These are phyloP conservation scores for Flaveria trinervia DNA, from an alignment of 129 eudicot species.

Conservation along the genomic window DNA sequence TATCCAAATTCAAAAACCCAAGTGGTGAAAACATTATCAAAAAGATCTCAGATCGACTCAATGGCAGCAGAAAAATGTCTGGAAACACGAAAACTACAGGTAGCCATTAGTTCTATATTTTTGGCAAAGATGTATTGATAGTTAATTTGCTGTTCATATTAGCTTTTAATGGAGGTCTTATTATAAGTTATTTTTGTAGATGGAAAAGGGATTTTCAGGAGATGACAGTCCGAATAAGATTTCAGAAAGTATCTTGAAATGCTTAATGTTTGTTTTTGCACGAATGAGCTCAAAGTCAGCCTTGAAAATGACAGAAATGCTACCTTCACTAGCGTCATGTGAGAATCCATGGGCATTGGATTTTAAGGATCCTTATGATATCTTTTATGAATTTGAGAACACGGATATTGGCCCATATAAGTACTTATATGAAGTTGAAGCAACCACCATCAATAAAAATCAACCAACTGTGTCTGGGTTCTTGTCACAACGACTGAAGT, in stretches of 20 bases:
- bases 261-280: slow-evolving; percentile 64
- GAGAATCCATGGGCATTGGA: slow-evolving; percentile 45
- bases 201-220: slow-evolving; percentile 43
- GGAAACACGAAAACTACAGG: slow-evolving; percentile 50
- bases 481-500: slow-evolving; percentile 69
- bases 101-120: slow-evolving; percentile 19
- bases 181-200: slow-evolving; percentile 32
- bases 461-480: slow-evolving; percentile 51
- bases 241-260: slow-evolving; percentile 63
- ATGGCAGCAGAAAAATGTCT: slow-evolving; percentile 44
- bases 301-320: slow-evolving; percentile 41
- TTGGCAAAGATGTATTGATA: not conserved
- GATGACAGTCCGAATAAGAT: slow-evolving; percentile 62
- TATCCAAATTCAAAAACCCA: slow-evolving; percentile 35
- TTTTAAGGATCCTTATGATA: slow-evolving; percentile 72
- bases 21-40: slow-evolving; percentile 40
- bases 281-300: slow-evolving; percentile 59
- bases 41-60: slow-evolving; percentile 41
- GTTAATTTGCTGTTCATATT: not conserved
- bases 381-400: slow-evolving; percentile 56
- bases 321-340: slow-evolving; percentile 47
- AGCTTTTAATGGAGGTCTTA: not conserved
- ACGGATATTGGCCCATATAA: slow-evolving; percentile 77
- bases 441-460: slow-evolving; percentile 47
- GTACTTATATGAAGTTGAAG: slow-evolving; percentile 59